Conservation (phyloP, 805 yeast species). For the Sporopachydermia quercuum region DNA sequence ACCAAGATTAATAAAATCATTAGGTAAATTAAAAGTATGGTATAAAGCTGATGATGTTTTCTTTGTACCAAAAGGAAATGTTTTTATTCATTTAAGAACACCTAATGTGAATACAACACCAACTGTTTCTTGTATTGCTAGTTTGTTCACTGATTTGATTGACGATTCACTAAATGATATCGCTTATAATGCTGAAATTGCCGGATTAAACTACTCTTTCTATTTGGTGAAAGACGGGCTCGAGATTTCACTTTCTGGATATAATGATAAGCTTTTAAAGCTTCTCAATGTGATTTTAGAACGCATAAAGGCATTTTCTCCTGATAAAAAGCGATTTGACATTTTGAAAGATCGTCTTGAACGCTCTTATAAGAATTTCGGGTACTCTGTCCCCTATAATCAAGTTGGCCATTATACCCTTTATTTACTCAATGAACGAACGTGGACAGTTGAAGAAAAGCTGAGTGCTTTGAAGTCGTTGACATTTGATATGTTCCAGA, state of each 20-base stretch:
- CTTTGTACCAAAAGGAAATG: conserved; percentile 73
- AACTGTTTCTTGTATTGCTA: conserved; percentile 38
- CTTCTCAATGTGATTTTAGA: conserved; percentile 47
- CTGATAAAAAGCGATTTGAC: conserved; percentile 45
- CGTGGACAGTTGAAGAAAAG: conserved; percentile 54
- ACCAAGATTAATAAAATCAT: conserved; percentile 47
- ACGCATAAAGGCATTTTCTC: conserved; percentile 33
- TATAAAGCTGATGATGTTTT: conserved; percentile 81
- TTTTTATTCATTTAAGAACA: conserved; percentile 43
- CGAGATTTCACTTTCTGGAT: conserved; percentile 56
- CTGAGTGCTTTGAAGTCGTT: conserved; percentile 30
- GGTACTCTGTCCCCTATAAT: conserved; percentile 60
- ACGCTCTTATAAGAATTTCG: conserved; percentile 53
- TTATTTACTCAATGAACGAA: conserved; percentile 52
- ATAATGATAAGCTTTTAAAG: conserved; percentile 61
- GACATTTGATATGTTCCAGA: conserved; percentile 32
- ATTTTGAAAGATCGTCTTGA: conserved; percentile 47
- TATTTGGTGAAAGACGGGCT: conserved; percentile 56
- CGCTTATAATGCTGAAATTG: conserved; percentile 73
- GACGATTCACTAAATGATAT: conserved; percentile 64
- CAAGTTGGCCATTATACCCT: conserved; percentile 56
- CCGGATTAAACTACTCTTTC: conserved; percentile 51
- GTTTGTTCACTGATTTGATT: conserved; percentile 52
- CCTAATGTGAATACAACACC: conserved; percentile 43
- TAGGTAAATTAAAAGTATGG: conserved; percentile 53